Percentiles rank a stretch among this genome's conserved stretches.
Evolutionary conservation across 768 basidiomycete species (phyloP).

Genomic region (Agrocybe pediades): DNA sequence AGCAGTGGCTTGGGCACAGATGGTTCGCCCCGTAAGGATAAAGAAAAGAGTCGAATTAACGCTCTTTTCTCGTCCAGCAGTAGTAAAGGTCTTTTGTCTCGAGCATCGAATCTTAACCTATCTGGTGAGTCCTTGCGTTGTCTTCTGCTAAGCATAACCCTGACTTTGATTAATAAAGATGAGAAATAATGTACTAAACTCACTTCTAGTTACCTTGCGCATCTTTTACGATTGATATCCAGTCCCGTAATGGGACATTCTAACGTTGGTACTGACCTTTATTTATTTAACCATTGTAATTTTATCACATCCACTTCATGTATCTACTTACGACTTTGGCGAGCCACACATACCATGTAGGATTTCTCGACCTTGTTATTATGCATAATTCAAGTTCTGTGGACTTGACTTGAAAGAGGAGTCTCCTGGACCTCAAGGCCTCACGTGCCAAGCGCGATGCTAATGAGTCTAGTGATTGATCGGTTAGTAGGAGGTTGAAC

Average conservation of each 20-base stretch:
- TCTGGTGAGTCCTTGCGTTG: no score
- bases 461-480: neutral
- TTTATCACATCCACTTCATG: no score
- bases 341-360: neutral
- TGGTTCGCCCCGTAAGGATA: constrained; percentile 12
- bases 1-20: constrained; percentile 4
- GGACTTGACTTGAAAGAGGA: no score
- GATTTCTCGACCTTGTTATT: no score
- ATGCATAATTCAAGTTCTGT: no score
- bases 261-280: no score
- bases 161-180: no score
- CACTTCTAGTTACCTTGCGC: no score
- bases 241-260: no score
- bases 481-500: neutral
- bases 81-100: constrained; percentile 19
- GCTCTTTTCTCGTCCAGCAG: constrained; percentile 20
- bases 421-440: no score
- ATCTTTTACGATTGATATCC: no score
- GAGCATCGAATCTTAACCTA: constrained; percentile 14
- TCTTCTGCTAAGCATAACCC: no score
- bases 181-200: neutral
- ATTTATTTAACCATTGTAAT: neutral
- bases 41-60: constrained; percentile 17
- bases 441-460: neutral
- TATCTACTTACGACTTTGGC: neutral